These are phyloP conservation scores for Colletotrichum chlorophyti DNA, from an alignment of 2,329 filamentous ascomycete species.

Conservation along the genomic window DNA sequence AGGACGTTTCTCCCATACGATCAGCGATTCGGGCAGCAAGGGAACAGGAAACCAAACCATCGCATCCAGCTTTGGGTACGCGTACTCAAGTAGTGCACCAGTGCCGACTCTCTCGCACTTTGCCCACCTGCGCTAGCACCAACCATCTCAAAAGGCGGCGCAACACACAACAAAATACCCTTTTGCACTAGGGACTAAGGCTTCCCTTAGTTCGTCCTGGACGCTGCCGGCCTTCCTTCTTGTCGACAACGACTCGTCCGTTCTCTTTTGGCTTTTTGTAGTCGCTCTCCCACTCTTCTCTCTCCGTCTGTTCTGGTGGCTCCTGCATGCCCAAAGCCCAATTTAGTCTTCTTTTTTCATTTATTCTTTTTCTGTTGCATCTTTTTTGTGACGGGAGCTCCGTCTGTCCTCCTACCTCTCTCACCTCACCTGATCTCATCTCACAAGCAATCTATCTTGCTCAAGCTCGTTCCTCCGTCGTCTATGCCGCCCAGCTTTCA, in stretches of 20 bases:
- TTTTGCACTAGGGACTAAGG: slow-evolving; percentile 17
- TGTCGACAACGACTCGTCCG: slow-evolving; percentile 9
- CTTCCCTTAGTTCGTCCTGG: slow-evolving; percentile 27
- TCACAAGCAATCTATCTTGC: no score
- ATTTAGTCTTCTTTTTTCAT: slow-evolving; percentile 17
- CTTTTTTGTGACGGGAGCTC: no score
- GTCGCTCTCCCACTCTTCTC: no score
- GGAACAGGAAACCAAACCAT: no score
- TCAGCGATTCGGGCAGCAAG: no score
- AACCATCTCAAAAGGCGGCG: slow-evolving; percentile 21
- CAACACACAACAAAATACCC: slow-evolving; percentile 10
- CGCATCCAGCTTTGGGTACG: no score
- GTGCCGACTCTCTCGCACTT: slow-evolving; percentile 2
- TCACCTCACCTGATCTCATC: no score
- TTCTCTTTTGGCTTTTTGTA: slow-evolving; percentile 23
- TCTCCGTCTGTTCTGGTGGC: slow-evolving; percentile 20
- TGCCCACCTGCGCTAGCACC: slow-evolving; percentile 16
- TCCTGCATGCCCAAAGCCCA: slow-evolving; percentile 20
- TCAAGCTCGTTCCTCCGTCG: no score
- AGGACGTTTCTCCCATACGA: no score
- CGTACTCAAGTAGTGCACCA: no score
- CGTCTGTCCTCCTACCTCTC: no score
- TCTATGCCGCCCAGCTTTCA: background rate
- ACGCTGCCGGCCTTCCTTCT: slow-evolving; percentile 18
- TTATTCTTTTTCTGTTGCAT: background rate